Evolutionary conservation across 768 basidiomycete species (phyloP).

Genomic region (Phylloporus scabripes): DNA sequence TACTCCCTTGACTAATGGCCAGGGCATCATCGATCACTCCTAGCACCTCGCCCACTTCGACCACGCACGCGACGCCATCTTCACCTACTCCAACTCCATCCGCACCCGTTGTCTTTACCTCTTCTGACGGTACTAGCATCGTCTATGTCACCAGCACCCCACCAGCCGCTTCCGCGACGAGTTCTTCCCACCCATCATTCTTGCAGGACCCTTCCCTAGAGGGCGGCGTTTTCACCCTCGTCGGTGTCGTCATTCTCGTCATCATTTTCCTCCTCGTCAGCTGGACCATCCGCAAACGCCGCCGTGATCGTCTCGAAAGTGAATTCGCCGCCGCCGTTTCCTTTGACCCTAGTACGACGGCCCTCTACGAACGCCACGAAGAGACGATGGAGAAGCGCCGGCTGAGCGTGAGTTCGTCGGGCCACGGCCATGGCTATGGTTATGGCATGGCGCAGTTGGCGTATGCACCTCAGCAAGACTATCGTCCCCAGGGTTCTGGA

Average conservation of each 20-base stretch:
- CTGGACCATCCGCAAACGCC: constrained; percentile 45
- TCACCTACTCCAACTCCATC: constrained; percentile 11
- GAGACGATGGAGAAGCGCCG: constrained; percentile 16
- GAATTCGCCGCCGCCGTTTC: constrained; percentile 41
- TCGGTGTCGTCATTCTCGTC: constrained; percentile 44
- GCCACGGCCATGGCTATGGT: constrained; percentile 21
- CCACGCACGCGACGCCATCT: constrained; percentile 2
- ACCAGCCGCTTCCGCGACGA: constrained; percentile 22
- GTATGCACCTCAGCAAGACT: constrained; percentile 19
- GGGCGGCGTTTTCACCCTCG: constrained; percentile 50
- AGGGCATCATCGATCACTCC: constrained; percentile 10
- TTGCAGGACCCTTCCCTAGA: constrained; percentile 62
- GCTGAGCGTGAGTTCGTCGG: constrained; percentile 23
- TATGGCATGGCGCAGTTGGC: constrained; percentile 12
- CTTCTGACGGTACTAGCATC: constrained; percentile 22
- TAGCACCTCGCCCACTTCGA: constrained; percentile 9
- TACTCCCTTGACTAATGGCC: background rate
- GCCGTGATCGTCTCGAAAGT: constrained; percentile 34
- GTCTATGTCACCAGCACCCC: constrained; percentile 31
- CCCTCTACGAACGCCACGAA: constrained; percentile 24
- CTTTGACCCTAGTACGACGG: constrained; percentile 41
- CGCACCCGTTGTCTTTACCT: constrained; percentile 12
- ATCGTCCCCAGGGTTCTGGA: constrained; percentile 20
- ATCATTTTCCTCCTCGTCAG: constrained; percentile 42
- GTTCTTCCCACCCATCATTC: constrained; percentile 38